phyloP scores from a whole-genome alignment of 2,329 filamentous ascomycete species.

The Tricladium varicosporioides region DNA sequence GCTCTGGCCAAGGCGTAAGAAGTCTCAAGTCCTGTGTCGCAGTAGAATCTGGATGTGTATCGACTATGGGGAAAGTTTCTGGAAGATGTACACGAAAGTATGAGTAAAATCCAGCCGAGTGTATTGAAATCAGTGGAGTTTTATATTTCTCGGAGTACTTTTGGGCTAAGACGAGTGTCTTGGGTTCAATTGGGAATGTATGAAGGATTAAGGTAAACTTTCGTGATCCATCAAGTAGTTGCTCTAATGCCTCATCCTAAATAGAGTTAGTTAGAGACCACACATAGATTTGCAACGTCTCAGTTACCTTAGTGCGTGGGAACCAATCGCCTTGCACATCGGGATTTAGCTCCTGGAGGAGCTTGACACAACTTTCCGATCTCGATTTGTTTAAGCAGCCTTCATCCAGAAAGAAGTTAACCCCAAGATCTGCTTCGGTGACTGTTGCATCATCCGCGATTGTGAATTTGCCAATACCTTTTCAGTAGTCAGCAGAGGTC shows the following conservation, averaged over 20 bases:
- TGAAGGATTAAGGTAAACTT: slow-evolving; percentile 61
- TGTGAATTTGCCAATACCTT: slow-evolving; percentile 84
- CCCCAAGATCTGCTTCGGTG: slow-evolving; percentile 78
- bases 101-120: slow-evolving; percentile 90
- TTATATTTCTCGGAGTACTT: slow-evolving; percentile 51
- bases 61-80: slow-evolving; percentile 83
- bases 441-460: slow-evolving; percentile 81
- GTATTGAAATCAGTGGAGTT: slow-evolving; percentile 76
- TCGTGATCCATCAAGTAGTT: slow-evolving; percentile 37
- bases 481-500: slow-evolving; percentile 9
- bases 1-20: slow-evolving; percentile 80
- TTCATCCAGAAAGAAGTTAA: slow-evolving; percentile 96
- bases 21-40: slow-evolving; percentile 83
- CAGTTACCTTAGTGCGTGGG: slow-evolving; percentile 45
- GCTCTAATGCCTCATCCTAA: slow-evolving; percentile 14
- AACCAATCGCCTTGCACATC: slow-evolving; percentile 80
- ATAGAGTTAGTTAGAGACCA: background rate
- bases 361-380: slow-evolving; percentile 72
- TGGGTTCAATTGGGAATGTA: slow-evolving; percentile 54
- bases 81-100: slow-evolving; percentile 80
- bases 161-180: slow-evolving; percentile 49
- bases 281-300: background rate
- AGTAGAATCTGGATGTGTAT: slow-evolving; percentile 89
- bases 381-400: slow-evolving; percentile 72
- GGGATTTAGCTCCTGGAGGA: slow-evolving; percentile 85